Conservation (phyloP, 2,329 filamentous ascomycete genomes). For the Cercospora zeae-maydis region DNA sequence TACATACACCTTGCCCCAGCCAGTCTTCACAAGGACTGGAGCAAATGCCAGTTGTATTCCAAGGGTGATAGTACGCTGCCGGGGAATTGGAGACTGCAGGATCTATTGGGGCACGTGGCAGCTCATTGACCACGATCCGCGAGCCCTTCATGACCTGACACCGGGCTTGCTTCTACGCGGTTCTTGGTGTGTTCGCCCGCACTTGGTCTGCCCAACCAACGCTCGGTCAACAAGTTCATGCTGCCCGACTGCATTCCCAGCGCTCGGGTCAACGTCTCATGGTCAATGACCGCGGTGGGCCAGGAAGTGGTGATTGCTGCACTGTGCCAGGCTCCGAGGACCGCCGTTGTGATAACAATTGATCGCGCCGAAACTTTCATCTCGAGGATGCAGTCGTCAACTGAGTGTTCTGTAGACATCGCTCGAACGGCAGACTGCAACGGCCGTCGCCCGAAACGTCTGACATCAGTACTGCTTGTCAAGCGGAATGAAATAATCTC, state of each 20-base stretch:
- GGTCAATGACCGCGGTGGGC: neutral
- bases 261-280: neutral
- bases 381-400: neutral
- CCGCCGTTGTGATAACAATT: neutral
- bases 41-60: too few species aligned
- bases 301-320: neutral
- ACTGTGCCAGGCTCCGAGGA: neutral
- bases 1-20: too few species aligned
- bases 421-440: neutral
- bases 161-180: neutral
- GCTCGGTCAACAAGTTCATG: neutral
- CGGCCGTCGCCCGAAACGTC: neutral
- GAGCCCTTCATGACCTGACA: neutral
- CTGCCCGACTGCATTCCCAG: neutral
- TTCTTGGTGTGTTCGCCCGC: neutral
- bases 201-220: neutral
- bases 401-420: neutral
- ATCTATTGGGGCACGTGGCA: too few species aligned
- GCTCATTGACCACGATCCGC: neutral
- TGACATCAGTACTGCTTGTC: neutral
- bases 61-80: too few species aligned
- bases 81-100: too few species aligned
- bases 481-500: neutral
- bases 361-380: neutral
- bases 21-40: too few species aligned